A percentile compares a stretch with the other conserved stretches of the same genome.
Evolutionary conservation across 2,329 filamentous ascomycete species (phyloP).

Genomic region (Ophiobolus disseminans): DNA sequence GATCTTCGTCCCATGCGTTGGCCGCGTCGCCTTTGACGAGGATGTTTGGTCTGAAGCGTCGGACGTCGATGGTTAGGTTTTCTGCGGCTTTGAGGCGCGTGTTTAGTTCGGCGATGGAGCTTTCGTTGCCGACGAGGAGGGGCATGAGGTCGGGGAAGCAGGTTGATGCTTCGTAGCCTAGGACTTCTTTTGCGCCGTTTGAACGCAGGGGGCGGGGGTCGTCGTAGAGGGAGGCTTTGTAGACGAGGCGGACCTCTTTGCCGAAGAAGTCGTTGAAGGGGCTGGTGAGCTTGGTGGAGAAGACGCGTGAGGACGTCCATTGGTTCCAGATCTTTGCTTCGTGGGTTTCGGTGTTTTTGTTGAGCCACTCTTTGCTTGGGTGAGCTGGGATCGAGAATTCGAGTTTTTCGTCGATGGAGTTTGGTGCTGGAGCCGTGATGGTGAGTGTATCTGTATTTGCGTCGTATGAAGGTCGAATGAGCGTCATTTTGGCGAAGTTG

Average conservation of each 20-base stretch:
- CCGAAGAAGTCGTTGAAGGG: slow-evolving; percentile 64
- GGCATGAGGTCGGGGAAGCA: slow-evolving; percentile 68
- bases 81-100: slow-evolving; percentile 54
- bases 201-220: slow-evolving; percentile 61
- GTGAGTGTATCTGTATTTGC: slow-evolving; percentile 55
- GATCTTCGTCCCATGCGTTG: slow-evolving; percentile 67
- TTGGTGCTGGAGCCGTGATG: slow-evolving; percentile 56
- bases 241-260: slow-evolving; percentile 64
- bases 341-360: slow-evolving; percentile 58
- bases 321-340: slow-evolving; percentile 66
- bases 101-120: slow-evolving; percentile 66
- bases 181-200: slow-evolving; percentile 61
- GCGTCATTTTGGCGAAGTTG: slow-evolving; percentile 66
- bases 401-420: slow-evolving; percentile 38
- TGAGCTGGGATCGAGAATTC: slow-evolving; percentile 62
- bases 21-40: slow-evolving; percentile 59
- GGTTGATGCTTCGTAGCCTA: slow-evolving; percentile 62
- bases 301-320: slow-evolving; percentile 65
- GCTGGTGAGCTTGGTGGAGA: slow-evolving; percentile 58
- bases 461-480: slow-evolving; percentile 63
- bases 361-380: slow-evolving; percentile 62
- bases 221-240: slow-evolving; percentile 61
- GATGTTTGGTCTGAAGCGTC: slow-evolving; percentile 69
- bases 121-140: slow-evolving; percentile 62
- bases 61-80: slow-evolving; percentile 62